Conservation (phyloP, 805 yeast species). For the Yamadazyma scolyti region DNA sequence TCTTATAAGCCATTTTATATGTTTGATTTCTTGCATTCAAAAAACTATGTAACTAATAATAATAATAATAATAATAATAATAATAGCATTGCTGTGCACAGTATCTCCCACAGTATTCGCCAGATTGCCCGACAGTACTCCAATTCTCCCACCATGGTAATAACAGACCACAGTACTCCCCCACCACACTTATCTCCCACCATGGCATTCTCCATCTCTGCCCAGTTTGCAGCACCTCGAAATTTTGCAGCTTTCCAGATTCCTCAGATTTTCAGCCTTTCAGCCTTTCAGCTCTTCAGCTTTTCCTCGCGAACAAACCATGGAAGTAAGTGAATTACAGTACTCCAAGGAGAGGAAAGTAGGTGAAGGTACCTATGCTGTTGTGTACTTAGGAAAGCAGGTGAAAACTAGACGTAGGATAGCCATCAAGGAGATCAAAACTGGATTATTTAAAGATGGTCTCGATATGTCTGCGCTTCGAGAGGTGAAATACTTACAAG, state of each 20-base stretch:
- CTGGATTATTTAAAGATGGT: slow-evolving; percentile 93
- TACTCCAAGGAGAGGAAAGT: slow-evolving; percentile 71
- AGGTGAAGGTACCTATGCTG: slow-evolving; percentile 99
- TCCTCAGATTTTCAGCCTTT: not conserved
- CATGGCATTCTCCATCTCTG: slow-evolving; percentile 1
- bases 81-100: too few relatives aligned
- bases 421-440: slow-evolving; percentile 94
- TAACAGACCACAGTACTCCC: too few relatives aligned
- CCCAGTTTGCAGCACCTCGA: slow-evolving; percentile 1
- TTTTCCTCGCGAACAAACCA: too few relatives aligned
- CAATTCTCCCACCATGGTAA: too few relatives aligned
- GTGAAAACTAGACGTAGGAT: slow-evolving; percentile 51
- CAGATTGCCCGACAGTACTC: too few relatives aligned
- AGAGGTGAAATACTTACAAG: slow-evolving; percentile 86
- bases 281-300: not conserved
- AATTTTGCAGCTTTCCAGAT: slow-evolving; percentile 2
- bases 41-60: too few relatives aligned
- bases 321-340: slow-evolving; percentile 9
- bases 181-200: too few relatives aligned
- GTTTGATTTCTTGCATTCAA: too few relatives aligned
- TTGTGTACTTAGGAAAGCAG: slow-evolving; percentile 82
- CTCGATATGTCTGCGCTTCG: slow-evolving; percentile 96
- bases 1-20: too few relatives aligned
- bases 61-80: too few relatives aligned
- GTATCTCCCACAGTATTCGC: too few relatives aligned